Evolutionary conservation across 208 protist genomes (phyloP), one percentile per base, ranked within the genome.

Genomic region (Crithidia bombi): DNA sequence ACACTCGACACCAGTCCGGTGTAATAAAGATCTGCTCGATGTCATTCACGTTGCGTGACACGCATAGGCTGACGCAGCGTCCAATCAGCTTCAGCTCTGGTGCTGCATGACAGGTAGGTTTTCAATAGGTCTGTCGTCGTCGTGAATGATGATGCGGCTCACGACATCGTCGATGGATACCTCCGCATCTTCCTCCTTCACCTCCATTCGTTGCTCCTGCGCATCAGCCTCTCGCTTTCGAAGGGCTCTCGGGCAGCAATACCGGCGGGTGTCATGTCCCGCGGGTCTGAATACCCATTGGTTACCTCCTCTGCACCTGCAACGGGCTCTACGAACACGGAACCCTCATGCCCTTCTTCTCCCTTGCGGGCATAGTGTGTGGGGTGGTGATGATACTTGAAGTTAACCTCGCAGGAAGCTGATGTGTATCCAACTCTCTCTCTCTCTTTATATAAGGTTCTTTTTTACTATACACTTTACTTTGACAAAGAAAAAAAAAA

Each of bases 71-170:
- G 26, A 93, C 82, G 54, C 75, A 82, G 26, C 84, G 81, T 5
- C 87, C 87, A 47, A 93, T 93, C 26, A 93, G 72, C 51, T 85
- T 86, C 36, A 93, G 67, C 65, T 93, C 84, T 7, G 81, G 82
- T 26, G 75, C 66, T 5, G n/a, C 21, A 93, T 52, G 1, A 44
- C 1, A 12, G 87, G 87, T 38, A 93, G 44, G 46, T 92, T 83
- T 41, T 79, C 72, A 46, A 87, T 84, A 0, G 82, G 73, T 19
- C 52, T 67, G 47, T 89, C 66, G 0, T 89, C 66, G 0, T 69
- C 51, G 59, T 85, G 81, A 36, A 90, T 87, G 30, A 86, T 74
- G 3, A 73, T 56, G 6, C 35, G 38, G 12, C 41, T 49, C 21
- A 81, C 46, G 1, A 81, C 46, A 0, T 75, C 70, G 30, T 80